Percentiles rank a stretch among this genome's conserved stretches.
phyloP scores from a whole-genome alignment of 2,329 filamentous ascomycete genomes.

The Eutypella sp. region DNA sequence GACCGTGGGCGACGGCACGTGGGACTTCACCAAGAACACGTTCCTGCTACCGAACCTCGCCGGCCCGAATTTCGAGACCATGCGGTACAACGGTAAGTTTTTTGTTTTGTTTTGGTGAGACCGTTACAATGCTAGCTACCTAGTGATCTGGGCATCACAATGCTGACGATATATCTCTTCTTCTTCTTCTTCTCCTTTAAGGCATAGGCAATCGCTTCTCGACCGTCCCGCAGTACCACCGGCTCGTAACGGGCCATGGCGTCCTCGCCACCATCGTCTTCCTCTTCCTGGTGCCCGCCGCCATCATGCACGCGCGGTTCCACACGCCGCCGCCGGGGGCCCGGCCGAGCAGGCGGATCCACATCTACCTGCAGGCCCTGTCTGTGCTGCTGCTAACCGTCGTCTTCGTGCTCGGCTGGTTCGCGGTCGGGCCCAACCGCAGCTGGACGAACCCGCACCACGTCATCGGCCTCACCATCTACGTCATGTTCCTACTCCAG shows the following conservation, averaged over 20 bases:
- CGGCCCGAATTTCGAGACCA: slow-evolving; percentile 74
- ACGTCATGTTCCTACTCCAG: slow-evolving; percentile 67
- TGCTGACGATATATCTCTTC: no score
- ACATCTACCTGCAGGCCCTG: slow-evolving; percentile 70
- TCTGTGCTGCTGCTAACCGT: slow-evolving; percentile 64
- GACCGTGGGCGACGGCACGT: slow-evolving; percentile 76
- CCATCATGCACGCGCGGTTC: slow-evolving; percentile 72
- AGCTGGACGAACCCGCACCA: slow-evolving; percentile 79
- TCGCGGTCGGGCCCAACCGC: slow-evolving; percentile 69
- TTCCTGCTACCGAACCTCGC: slow-evolving; percentile 75
- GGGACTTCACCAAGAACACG: slow-evolving; percentile 71
- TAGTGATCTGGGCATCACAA: no score
- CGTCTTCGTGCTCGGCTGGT: slow-evolving; percentile 69
- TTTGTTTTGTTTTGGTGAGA: no score
- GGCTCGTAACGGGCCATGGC: slow-evolving; percentile 65
- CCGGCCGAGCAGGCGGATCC: slow-evolving; percentile 54
- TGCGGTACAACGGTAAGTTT: slow-evolving; percentile 72
- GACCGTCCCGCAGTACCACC: slow-evolving; percentile 63
- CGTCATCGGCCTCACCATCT: slow-evolving; percentile 76
- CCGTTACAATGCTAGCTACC: no score
- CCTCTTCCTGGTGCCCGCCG: slow-evolving; percentile 65
- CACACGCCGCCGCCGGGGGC: slow-evolving; percentile 55
- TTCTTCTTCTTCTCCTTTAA: no score
- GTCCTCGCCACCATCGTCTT: slow-evolving; percentile 70
- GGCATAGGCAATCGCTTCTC: slow-evolving; percentile 81